Percentiles rank a stretch among this genome's conserved stretches.
phyloP scores from a whole-genome alignment of 805 yeast species.

The Blastobotrys robertii region DNA sequence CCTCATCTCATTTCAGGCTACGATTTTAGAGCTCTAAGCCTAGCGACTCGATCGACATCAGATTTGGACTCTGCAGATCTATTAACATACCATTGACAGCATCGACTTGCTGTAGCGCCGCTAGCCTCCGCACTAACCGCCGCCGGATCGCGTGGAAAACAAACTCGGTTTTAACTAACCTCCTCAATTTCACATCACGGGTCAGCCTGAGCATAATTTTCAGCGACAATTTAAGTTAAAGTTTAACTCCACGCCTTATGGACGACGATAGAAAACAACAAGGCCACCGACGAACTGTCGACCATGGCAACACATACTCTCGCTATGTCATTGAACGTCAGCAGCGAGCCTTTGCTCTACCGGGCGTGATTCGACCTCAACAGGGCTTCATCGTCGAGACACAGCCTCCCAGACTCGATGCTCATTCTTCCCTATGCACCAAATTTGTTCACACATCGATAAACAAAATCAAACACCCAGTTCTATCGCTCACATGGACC shows the following conservation, averaged over 20 bases:
- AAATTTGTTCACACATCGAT: constrained; percentile 86
- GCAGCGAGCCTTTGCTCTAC: constrained; percentile 17
- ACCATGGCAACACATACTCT: constrained; percentile 67
- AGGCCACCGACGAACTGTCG: constrained; percentile 57
- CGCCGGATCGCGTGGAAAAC: no score
- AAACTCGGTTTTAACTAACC: no score
- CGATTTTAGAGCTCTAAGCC: no score
- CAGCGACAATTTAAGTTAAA: no score
- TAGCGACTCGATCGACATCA: background rate
- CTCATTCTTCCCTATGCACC: constrained; percentile 52
- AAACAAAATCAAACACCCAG: constrained; percentile 85
- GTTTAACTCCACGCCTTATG: no score
- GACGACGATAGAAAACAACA: constrained; percentile 17
- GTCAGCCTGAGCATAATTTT: no score
- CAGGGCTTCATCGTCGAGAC: constrained; percentile 49
- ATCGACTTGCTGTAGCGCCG: no score
- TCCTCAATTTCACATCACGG: no score
- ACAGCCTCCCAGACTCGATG: constrained; percentile 48
- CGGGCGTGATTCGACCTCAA: constrained; percentile 47
- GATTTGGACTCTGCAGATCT: background rate
- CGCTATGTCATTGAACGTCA: constrained; percentile 43
- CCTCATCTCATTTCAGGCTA: no score
- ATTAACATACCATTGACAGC: no score
- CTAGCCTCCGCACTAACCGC: no score
- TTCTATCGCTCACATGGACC: constrained; percentile 88